Evolutionary conservation across 1,284 basidiomycete species (phyloP), one percentile per base, ranked within the genome.

Genomic region (Puccinia brachypodii): DNA sequence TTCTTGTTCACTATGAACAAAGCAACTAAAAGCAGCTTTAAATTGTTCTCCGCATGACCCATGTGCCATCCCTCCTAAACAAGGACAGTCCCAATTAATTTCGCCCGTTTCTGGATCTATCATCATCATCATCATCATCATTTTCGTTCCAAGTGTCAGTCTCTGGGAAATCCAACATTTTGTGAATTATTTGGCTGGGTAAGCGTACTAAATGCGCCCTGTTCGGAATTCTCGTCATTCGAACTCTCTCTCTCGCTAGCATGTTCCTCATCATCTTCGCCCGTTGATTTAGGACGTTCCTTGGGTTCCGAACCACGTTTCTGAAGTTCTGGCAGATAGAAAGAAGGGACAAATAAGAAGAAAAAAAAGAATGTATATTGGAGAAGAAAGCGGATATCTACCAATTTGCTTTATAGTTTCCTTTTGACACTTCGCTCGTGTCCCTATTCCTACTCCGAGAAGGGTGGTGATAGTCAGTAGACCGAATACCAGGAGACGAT

Each of bases 31-130:
- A 0, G 97, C 96, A 83, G 92, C 93, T 84, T 94, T 92, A 89
- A 99, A 99, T 85, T 98, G 90, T 83, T 91, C 90, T 14, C 96
- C 96, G 86, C 96, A 99, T 1, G 96, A 95, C 7, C 97, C 97
- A 85, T 98, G 90, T 2, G 97, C 96, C 97, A 99, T 98, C 79
- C 96, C 97, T 36, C 96, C 96, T 14, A 99, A 91, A 87, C 96
- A 99, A 83, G 86, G 86, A 83, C 86, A 87, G 83, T 87, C 86
- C 86, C 86, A 87, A 82, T 87, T 87, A 82, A 87, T 86, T 82
- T 86, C 82, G 19, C 82, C 77, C 38, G 77, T 80, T 62, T 80
- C 77, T 36, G 77, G 68, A 28, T 80, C 77, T 80, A 40, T 28
- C 31, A 50, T 53, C 28, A 69, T 42, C 66, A 8, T 42, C 13